Percentiles rank a stretch among this genome's conserved stretches.
Conservation (phyloP, 2,329 filamentous ascomycete genomes). For the Epichloe typhina region DNA sequence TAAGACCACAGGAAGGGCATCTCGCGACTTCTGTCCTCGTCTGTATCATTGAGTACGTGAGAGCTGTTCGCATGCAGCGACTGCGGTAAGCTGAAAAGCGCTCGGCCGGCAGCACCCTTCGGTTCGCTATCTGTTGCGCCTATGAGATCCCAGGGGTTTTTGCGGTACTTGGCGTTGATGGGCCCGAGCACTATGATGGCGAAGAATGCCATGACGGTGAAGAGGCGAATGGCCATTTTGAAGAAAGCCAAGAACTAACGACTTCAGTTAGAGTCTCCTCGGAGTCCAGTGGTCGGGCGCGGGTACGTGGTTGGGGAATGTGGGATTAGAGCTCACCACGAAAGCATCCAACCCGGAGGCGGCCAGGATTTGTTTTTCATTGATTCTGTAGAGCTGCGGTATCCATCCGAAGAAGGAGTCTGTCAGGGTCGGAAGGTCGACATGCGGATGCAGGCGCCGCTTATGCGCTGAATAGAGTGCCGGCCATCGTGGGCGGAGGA, state of each 20-base stretch:
- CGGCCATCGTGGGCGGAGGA: constrained; percentile 83
- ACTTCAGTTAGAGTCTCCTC: constrained; percentile 8
- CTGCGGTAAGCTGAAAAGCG: background rate
- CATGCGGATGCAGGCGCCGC: constrained; percentile 47
- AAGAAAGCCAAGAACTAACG: constrained; percentile 75
- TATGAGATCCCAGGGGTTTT: constrained; percentile 1
- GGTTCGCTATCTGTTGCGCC: background rate
- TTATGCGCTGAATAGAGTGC: constrained; percentile 82
- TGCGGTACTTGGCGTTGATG: constrained; percentile 57
- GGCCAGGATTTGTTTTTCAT: constrained; percentile 76
- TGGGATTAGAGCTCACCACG: constrained; percentile 44
- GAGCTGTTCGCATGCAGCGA: constrained; percentile 8
- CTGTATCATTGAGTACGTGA: constrained; percentile 15
- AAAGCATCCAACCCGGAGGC: constrained; percentile 91
- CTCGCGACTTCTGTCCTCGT: constrained; percentile 22
- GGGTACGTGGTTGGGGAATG: too few species aligned
- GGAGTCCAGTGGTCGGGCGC: background rate
- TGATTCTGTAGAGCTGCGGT: constrained; percentile 67
- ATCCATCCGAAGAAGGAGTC: constrained; percentile 91
- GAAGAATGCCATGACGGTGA: constrained; percentile 69
- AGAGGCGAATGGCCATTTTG: constrained; percentile 82
- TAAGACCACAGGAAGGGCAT: constrained; percentile 74
- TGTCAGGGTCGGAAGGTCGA: constrained; percentile 62
- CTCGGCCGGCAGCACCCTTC: constrained; percentile 4
- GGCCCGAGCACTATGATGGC: constrained; percentile 70